phyloP scores from a whole-genome alignment of 768 basidiomycete genomes.

The Sistotremastrum niveocremeum region DNA sequence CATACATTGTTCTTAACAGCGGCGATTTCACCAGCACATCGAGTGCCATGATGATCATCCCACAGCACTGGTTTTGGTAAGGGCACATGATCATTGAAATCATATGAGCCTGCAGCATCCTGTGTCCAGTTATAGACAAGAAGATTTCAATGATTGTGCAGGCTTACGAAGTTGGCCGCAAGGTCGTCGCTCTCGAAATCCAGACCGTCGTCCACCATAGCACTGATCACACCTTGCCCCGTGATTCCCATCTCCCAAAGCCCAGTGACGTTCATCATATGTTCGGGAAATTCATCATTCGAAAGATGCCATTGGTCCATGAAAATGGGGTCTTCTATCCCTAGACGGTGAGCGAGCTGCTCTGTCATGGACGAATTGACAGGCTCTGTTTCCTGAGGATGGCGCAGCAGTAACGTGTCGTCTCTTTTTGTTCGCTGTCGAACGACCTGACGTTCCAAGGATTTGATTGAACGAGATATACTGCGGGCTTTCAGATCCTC shows the following conservation, averaged over 20 bases:
- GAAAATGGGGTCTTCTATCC: constrained; percentile 74
- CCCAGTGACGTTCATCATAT: constrained; percentile 85
- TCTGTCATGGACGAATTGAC: constrained; percentile 26
- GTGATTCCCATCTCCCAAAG: constrained; percentile 88
- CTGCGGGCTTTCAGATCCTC: constrained; percentile 25
- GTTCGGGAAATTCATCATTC: constrained; percentile 69
- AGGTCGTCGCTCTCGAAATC: constrained; percentile 85
- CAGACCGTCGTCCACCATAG: constrained; percentile 89
- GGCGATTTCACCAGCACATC: constrained; percentile 94
- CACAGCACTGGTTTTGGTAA: constrained; percentile 77
- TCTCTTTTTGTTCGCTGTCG: constrained; percentile 54
- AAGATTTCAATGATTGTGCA: neutral
- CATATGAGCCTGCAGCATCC: constrained; percentile 82
- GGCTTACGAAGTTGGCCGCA: constrained; percentile 79
- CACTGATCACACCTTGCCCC: constrained; percentile 74
- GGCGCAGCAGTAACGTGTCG: constrained; percentile 21
- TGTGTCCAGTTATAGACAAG: constrained; percentile 16
- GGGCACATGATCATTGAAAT: constrained; percentile 88
- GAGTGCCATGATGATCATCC: constrained; percentile 95
- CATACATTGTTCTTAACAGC: constrained; percentile 88
- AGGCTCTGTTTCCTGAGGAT: constrained; percentile 34
- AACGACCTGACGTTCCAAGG: constrained; percentile 49
- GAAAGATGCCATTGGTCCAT: constrained; percentile 87
- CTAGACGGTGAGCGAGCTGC: constrained; percentile 40
- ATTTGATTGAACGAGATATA: constrained; percentile 42